These are phyloP conservation scores for Pseudotsuga menziesii DNA, from an alignment of 75 land plant genomes.

Conservation along the genomic window DNA sequence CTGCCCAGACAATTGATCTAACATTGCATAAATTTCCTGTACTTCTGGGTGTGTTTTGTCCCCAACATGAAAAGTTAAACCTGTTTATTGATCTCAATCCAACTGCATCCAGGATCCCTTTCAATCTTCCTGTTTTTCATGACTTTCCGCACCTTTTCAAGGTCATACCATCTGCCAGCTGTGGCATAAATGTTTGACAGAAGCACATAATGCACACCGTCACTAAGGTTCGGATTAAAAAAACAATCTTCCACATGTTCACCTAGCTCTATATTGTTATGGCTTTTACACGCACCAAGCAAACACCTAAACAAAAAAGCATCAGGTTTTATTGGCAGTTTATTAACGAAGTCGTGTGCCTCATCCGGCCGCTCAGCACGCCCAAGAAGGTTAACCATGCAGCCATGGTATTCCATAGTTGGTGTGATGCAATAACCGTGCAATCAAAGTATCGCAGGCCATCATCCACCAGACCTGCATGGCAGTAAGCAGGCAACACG, in stretches of 20 bases:
- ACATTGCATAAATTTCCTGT: not conserved
- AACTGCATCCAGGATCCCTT: slow-evolving; percentile 4
- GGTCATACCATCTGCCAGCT: not conserved
- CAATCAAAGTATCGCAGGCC: not conserved
- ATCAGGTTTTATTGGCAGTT: slow-evolving; percentile 8
- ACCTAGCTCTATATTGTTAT: slow-evolving; percentile 3
- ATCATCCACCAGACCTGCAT: slow-evolving; percentile 10
- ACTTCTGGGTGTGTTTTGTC: not conserved
- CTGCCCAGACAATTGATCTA: not conserved
- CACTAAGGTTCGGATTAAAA: not conserved
- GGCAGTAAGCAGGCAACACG: slow-evolving; percentile 41
- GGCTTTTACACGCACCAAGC: slow-evolving; percentile 13
- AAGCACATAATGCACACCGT: slow-evolving; percentile 2
- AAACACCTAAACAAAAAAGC: slow-evolving; percentile 11
- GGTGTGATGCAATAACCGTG: not conserved
- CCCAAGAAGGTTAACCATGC: slow-evolving; percentile 4
- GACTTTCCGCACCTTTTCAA: not conserved
- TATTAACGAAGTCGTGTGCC: not conserved
- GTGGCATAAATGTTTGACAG: slow-evolving; percentile 9
- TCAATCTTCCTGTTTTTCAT: not conserved
- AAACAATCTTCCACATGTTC: not conserved
- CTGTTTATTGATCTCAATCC: not conserved
- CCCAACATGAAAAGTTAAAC: slow-evolving; percentile 1
- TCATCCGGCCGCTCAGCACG: not conserved
- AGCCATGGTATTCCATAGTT: not conserved